phyloP scores from a whole-genome alignment of 2,329 filamentous ascomycete genomes.

The Aureobasidium subglaciale region DNA sequence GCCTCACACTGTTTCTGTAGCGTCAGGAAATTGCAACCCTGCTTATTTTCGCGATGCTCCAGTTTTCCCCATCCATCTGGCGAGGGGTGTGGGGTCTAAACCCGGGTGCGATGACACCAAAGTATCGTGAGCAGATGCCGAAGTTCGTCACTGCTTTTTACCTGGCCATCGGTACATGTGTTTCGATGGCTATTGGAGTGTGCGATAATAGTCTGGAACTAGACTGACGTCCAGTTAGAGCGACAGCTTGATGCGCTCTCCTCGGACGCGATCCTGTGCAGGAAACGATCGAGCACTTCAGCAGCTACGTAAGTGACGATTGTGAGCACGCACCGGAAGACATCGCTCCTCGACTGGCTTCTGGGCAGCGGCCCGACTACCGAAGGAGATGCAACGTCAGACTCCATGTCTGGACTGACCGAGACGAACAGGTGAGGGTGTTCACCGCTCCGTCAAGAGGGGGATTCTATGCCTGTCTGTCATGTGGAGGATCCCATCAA shows the following conservation, averaged over 20 bases:
- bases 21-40: conserved; percentile 11
- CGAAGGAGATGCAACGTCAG: conserved; percentile 4
- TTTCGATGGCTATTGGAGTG: background rate
- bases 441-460: background rate
- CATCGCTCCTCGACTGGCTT: background rate
- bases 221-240: too few species aligned
- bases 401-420: background rate
- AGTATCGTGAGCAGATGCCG: background rate
- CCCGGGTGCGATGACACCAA: conserved; percentile 4
- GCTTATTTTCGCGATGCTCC: conserved; percentile 15
- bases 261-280: too few species aligned
- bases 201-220: too few species aligned
- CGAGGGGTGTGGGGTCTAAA: conserved; percentile 12
- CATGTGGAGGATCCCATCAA: background rate
- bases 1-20: background rate
- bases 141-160: background rate
- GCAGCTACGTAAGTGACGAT: background rate
- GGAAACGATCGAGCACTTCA: too few species aligned
- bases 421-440: background rate
- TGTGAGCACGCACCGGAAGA: background rate
- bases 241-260: too few species aligned
- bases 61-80: conserved; percentile 8
- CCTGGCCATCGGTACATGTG: background rate
- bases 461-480: background rate
- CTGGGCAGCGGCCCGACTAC: conserved; percentile 7